Conservation (phyloP, 2,329 filamentous ascomycete species). For the Colletotrichum sp. region DNA sequence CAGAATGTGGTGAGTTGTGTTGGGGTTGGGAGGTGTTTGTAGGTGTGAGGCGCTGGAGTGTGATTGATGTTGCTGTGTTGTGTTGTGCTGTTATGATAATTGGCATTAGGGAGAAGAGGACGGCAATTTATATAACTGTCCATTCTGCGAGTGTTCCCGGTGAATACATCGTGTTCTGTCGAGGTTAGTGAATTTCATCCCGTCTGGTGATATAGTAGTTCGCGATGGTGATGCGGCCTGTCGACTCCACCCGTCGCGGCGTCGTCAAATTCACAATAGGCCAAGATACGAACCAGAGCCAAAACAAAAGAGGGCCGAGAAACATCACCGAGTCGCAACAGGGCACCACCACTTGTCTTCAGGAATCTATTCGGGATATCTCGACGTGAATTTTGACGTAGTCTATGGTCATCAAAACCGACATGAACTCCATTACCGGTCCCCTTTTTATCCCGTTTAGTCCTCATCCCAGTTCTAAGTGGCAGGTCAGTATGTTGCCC, state of each 20-base stretch:
- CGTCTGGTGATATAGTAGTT: not conserved
- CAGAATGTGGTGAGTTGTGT: not conserved
- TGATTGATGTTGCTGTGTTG: not conserved
- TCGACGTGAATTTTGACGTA: slow-evolving; percentile 21
- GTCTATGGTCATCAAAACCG: slow-evolving; percentile 23
- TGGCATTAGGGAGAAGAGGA: not conserved
- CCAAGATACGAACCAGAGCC: not conserved
- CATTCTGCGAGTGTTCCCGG: not conserved
- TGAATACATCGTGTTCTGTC: not conserved
- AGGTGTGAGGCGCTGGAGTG: not conserved
- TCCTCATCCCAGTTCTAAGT: slow-evolving; percentile 68
- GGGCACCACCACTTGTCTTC: not conserved
- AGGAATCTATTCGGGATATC: slow-evolving; percentile 22
- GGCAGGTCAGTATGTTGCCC: slow-evolving; percentile 30
- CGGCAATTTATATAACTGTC: not conserved
- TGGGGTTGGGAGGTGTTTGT: not conserved
- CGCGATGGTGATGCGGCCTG: not conserved
- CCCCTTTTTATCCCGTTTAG: slow-evolving; percentile 37
- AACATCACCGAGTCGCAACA: not conserved
- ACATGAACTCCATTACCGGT: slow-evolving; percentile 17
- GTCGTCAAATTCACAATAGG: not conserved
- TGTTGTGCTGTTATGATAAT: not conserved
- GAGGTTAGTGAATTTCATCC: not conserved
- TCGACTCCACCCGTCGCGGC: not conserved
- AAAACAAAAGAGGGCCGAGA: not conserved